Evolutionary conservation across 805 yeast genomes (phyloP), one percentile per base, ranked within the genome.

Genomic region (Candida hungchunana): DNA sequence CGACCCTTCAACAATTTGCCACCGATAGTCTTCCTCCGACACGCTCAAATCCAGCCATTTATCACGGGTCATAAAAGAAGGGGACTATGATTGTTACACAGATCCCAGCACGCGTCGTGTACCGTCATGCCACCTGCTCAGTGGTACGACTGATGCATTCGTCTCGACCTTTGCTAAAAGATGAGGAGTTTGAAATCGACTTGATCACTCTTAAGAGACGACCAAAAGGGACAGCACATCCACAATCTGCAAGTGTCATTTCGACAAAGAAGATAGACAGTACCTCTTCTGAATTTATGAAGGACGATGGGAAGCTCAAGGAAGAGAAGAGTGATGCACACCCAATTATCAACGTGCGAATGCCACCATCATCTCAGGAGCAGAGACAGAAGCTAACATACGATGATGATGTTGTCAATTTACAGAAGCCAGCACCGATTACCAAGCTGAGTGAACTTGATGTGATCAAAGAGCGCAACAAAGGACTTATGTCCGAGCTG

Each of bases 121-220:
- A n/a, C n/a, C n/a, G n/a, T n/a, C n/a, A n/a, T n/a, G n/a, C n/a
- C n/a, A n/a, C n/a, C n/a, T n/a, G n/a, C 16, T 18, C 25, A 18
- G 18, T 23, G 18, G n/a, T n/a, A 22, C 18, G 13, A 22, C 22
- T 26, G 16, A 12, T 11, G 5, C 26, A 9, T 9, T 11, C 11
- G 7, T 18, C 16, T 29, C 31, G 7, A 18, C 23, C 11, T 16
- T 18, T 29, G 9, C 31, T 14, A 18, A 19, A 36, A 12, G 34
- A 36, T 11, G 43, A 34, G 8, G 39, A 42, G 10, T 40, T 36
- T 16, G 44, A 46, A 21, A 34, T 46, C 12, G 46, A 43, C 14
- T 26, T 47, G 23, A 40, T 44, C 27, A 34, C 44, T 13, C 24
- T 40, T n/a, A 44, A 25, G 25, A 40, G 22, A 13, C 32, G 26